Percentiles rank a stretch among this genome's conserved stretches.
phyloP scores from a whole-genome alignment of 768 basidiomycete species.

The Cubamyces sp. region DNA sequence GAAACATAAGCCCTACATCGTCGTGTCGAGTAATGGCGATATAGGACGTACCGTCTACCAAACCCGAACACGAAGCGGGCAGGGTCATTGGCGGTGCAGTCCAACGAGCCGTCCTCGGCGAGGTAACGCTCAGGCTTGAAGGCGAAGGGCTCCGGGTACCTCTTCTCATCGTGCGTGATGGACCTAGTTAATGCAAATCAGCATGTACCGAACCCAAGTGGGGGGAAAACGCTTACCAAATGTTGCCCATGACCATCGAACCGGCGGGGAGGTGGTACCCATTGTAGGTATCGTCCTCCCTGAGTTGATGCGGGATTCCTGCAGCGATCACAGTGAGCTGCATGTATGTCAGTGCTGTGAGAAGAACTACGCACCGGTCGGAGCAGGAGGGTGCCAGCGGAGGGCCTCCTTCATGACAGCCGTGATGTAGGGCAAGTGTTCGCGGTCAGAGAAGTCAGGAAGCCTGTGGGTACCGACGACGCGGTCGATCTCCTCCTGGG shows the following conservation, averaged over 20 bases:
- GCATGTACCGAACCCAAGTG: too few relatives aligned
- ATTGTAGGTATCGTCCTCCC: constrained; percentile 30
- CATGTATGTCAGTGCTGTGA: not conserved
- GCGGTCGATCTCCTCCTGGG: constrained; percentile 27
- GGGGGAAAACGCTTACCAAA: constrained; percentile 21
- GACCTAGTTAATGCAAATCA: not conserved
- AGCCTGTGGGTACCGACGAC: constrained; percentile 28
- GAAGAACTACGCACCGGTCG: not conserved
- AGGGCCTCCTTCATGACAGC: constrained; percentile 33
- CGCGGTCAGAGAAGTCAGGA: constrained; percentile 27
- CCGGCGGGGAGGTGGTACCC: constrained; percentile 29
- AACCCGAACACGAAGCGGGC: constrained; percentile 18
- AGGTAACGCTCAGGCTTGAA: constrained; percentile 21
- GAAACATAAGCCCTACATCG: too few relatives aligned
- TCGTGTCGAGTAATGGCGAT: not conserved
- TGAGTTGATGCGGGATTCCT: constrained; percentile 26
- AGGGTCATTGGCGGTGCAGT: constrained; percentile 19
- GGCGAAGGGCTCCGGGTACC: constrained; percentile 20
- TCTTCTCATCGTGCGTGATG: constrained; percentile 16
- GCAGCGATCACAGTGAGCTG: not conserved
- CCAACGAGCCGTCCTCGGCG: constrained; percentile 9
- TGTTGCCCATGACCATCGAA: constrained; percentile 27
- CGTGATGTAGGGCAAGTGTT: constrained; percentile 28
- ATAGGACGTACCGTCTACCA: constrained; percentile 14
- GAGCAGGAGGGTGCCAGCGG: constrained; percentile 38